These are phyloP conservation scores for Aquilaria sinensis DNA, from an alignment of 345 rosid genomes.

Conservation along the genomic window DNA sequence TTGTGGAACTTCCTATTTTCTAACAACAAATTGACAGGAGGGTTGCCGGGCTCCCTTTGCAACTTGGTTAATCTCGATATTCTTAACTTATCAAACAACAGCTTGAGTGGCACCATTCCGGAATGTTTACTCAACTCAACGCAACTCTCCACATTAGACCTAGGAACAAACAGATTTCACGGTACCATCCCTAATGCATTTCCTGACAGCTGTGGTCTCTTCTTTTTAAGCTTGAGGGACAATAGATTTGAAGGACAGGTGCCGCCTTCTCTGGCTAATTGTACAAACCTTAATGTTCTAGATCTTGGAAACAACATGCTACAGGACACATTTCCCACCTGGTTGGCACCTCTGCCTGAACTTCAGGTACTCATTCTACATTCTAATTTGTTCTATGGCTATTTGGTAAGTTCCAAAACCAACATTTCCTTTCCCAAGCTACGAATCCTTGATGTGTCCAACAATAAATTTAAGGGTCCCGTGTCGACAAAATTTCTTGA, in stretches of 20 bases:
- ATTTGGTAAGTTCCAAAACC: not conserved
- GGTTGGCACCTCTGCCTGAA: constrained; percentile 18
- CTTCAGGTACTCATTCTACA: constrained; percentile 20
- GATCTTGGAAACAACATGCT: constrained; percentile 27
- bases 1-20: not conserved
- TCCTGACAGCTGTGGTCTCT: not conserved
- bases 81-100: constrained; percentile 15
- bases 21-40: constrained; percentile 9
- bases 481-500: constrained; percentile 1
- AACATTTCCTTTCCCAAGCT: constrained; percentile 10
- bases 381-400: constrained; percentile 22
- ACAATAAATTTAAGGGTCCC: constrained; percentile 11
- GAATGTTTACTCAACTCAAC: constrained; percentile 12
- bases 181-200: constrained; percentile 10
- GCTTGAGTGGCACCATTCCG: constrained; percentile 19
- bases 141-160: not conserved
- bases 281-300: constrained; percentile 18
- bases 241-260: constrained; percentile 18
- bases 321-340: constrained; percentile 18
- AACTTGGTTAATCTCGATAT: not conserved
- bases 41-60: constrained; percentile 17
- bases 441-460: constrained; percentile 11
- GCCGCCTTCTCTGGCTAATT: constrained; percentile 16
- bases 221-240: constrained; percentile 11
- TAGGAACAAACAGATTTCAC: constrained; percentile 13